Conservation (phyloP, 371 early-diverging fungal genomes). For the Circinella umbellata region DNA sequence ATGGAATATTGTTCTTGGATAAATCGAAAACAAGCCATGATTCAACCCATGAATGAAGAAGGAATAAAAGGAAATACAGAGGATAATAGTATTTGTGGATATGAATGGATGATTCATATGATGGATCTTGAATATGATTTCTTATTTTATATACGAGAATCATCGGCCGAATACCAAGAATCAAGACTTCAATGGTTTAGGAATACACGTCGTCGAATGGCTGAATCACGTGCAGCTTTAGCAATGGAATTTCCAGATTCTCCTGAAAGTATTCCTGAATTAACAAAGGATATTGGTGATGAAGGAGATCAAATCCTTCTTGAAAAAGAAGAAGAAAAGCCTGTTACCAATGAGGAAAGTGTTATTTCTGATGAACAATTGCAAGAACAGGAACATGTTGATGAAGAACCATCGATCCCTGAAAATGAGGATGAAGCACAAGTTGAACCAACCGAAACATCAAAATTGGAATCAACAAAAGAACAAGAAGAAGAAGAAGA, state of each 20-base stretch:
- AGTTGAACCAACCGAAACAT: too few species aligned
- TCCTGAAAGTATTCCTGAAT: neutral
- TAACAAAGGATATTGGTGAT: neutral
- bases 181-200: constrained; percentile 12
- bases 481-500: constrained; percentile 5
- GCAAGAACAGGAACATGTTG: too few species aligned
- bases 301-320: neutral
- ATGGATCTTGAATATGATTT: constrained; percentile 8
- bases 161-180: constrained; percentile 1
- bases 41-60: neutral
- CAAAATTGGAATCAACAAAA: too few species aligned
- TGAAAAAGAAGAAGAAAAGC: neutral
- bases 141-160: constrained; percentile 6
- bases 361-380: neutral
- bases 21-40: constrained; percentile 15
- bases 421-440: neutral
- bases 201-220: neutral
- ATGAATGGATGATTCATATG: constrained; percentile 18
- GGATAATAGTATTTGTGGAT: constrained; percentile 5
- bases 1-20: constrained; percentile 23
- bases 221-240: neutral
- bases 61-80: neutral
- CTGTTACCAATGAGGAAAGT: neutral
- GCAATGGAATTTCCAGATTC: constrained; percentile 6
- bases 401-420: neutral